These are phyloP conservation scores for Xylaria sp. DNA, from an alignment of 2,329 filamentous ascomycete species.

Conservation along the genomic window DNA sequence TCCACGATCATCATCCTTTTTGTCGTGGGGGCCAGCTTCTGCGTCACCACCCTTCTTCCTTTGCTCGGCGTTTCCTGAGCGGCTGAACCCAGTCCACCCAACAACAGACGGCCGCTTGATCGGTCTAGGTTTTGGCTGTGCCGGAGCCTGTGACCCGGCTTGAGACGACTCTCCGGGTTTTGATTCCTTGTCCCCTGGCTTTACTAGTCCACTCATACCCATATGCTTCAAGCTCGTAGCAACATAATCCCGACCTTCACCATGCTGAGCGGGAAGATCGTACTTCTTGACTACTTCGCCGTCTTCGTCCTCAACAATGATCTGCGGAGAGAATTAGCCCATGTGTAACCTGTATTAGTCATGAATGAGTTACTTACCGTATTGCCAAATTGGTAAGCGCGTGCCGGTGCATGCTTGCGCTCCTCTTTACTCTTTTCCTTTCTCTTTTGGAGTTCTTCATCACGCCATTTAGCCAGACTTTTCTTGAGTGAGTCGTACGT, in stretches of 20 bases:
- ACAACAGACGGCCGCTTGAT: conserved; percentile 55
- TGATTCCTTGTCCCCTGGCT: conserved; percentile 53
- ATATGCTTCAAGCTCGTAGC: conserved; percentile 64
- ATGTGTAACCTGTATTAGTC: not conserved
- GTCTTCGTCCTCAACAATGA: conserved; percentile 88
- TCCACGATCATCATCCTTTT: conserved; percentile 73
- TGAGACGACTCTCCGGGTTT: conserved; percentile 46
- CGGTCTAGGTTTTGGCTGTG: conserved; percentile 47
- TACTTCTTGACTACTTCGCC: conserved; percentile 89
- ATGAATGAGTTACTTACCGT: conserved; percentile 63
- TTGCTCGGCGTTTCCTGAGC: conserved; percentile 47
- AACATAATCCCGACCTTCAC: conserved; percentile 55
- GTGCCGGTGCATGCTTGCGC: conserved; percentile 75
- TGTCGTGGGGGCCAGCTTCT: conserved; percentile 55
- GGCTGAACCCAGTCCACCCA: conserved; percentile 63
- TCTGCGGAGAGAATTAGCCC: conserved; percentile 56
- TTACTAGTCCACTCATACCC: conserved; percentile 61
- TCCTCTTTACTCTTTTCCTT: conserved; percentile 68
- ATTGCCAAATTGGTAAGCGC: conserved; percentile 87
- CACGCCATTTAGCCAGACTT: conserved; percentile 63
- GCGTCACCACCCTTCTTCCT: conserved; percentile 54
- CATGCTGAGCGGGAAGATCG: conserved; percentile 71
- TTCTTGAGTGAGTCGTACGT: conserved; percentile 61
- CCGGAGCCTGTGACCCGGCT: conserved; percentile 45
- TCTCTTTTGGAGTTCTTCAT: conserved; percentile 70